A percentile compares a stretch with the other conserved stretches of the same genome.
These are phyloP conservation scores for Fusarium sarcochroum DNA, from an alignment of 2,329 filamentous ascomycete genomes.

Conservation along the genomic window DNA sequence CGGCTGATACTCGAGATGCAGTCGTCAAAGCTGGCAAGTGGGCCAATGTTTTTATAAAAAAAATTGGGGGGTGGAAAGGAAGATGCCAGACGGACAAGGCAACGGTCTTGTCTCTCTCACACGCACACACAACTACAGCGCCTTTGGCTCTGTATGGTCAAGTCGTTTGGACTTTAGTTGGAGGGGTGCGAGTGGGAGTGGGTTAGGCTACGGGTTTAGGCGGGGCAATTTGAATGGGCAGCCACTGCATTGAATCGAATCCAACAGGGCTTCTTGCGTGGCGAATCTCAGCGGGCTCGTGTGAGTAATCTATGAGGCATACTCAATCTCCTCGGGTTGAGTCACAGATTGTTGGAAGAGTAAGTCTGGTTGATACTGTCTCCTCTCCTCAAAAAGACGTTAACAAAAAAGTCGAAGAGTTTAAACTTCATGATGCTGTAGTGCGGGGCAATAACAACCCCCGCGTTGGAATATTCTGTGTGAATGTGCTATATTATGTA, in stretches of 20 bases:
- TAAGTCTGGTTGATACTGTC: not conserved
- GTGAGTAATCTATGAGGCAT: slow-evolving; percentile 35
- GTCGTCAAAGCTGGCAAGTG: slow-evolving; percentile 38
- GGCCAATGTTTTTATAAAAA: slow-evolving; percentile 30
- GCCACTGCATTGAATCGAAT: slow-evolving; percentile 29
- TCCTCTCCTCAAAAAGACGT: not conserved
- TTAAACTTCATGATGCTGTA: slow-evolving; percentile 7
- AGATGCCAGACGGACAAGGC: slow-evolving; percentile 34
- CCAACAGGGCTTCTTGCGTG: slow-evolving; percentile 37
- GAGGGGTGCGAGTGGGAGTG: slow-evolving; percentile 15
- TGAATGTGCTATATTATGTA: slow-evolving; percentile 51
- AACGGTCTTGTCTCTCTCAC: slow-evolving; percentile 30
- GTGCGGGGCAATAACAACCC: slow-evolving; percentile 26
- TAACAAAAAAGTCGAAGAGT: slow-evolving; percentile 14
- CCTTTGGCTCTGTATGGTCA: slow-evolving; percentile 35
- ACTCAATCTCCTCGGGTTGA: slow-evolving; percentile 23
- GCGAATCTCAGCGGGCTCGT: slow-evolving; percentile 45
- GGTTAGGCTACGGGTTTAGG: slow-evolving; percentile 37
- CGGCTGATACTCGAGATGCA: slow-evolving; percentile 39
- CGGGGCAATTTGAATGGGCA: slow-evolving; percentile 36
- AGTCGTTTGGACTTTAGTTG: slow-evolving; percentile 18
- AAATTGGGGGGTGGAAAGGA: slow-evolving; percentile 19
- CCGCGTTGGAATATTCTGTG: slow-evolving; percentile 37
- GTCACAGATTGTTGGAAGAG: not conserved
- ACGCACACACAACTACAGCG: slow-evolving; percentile 16